Evolutionary conservation across 2,329 filamentous ascomycete genomes (phyloP).

Genomic region (Xylaria sp.): DNA sequence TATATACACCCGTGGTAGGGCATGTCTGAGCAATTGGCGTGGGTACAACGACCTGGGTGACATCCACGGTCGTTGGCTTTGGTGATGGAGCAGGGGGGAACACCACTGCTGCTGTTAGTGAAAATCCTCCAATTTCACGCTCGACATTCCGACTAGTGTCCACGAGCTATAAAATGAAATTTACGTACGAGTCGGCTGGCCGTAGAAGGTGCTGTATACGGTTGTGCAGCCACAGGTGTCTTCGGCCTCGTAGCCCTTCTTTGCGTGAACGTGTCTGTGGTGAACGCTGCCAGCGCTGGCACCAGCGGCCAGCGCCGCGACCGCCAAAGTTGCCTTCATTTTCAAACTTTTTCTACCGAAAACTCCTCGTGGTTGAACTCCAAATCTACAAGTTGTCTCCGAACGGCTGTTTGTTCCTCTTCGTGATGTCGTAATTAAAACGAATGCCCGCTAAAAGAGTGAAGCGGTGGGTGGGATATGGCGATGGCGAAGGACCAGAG

Average conservation of each 20-base stretch:
- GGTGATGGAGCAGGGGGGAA: slow-evolving; percentile 43
- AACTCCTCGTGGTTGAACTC: slow-evolving; percentile 37
- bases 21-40: slow-evolving; percentile 60
- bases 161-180: neutral
- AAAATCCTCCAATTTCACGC: neutral
- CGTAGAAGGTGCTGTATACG: slow-evolving; percentile 73
- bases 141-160: neutral
- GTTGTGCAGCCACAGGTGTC: slow-evolving; percentile 72
- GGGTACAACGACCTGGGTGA: slow-evolving; percentile 55
- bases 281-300: slow-evolving; percentile 60
- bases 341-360: slow-evolving; percentile 45
- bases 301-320: slow-evolving; percentile 66
- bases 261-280: slow-evolving; percentile 66
- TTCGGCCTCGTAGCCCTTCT: slow-evolving; percentile 48
- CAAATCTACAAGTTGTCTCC: slow-evolving; percentile 38
- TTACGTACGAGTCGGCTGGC: slow-evolving; percentile 67
- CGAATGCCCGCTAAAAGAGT: slow-evolving; percentile 88
- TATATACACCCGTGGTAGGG: slow-evolving; percentile 74
- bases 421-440: slow-evolving; percentile 51
- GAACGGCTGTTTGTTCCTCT: slow-evolving; percentile 36
- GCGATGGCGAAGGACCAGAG: slow-evolving; percentile 59
- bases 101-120: slow-evolving; percentile 44
- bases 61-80: slow-evolving; percentile 38
- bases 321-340: slow-evolving; percentile 77
- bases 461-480: slow-evolving; percentile 68